Conservation (phyloP, 352 stramenopile species). For the Pythium angustatum region DNA sequence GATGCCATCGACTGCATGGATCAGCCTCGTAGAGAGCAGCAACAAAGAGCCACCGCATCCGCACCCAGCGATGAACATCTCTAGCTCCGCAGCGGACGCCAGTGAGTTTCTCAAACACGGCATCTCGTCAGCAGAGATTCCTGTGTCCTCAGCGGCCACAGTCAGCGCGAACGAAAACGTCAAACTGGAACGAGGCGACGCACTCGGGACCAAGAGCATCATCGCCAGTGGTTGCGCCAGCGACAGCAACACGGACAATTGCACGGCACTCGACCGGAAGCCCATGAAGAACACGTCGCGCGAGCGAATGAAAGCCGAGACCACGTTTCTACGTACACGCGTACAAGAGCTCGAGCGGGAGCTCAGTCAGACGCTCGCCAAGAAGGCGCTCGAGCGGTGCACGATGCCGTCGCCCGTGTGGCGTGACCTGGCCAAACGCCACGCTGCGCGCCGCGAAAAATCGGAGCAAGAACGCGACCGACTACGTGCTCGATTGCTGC, state of each 20-base stretch:
- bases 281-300: slow-evolving; percentile 25
- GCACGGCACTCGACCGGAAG: not conserved
- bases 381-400: slow-evolving; percentile 10
- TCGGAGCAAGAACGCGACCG: slow-evolving; percentile 11
- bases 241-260: not conserved
- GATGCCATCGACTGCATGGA: no score
- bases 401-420: slow-evolving; percentile 9
- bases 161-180: not conserved
- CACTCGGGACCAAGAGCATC: not conserved
- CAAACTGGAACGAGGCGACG: not conserved
- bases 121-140: no score
- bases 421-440: slow-evolving; percentile 16
- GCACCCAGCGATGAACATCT: no score
- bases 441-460: not conserved
- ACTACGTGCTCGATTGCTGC: slow-evolving; percentile 10
- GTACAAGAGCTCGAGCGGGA: slow-evolving; percentile 15
- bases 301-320: slow-evolving; percentile 23
- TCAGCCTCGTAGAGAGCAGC: no score
- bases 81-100: no score
- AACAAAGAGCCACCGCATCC: no score
- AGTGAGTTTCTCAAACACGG: no score
- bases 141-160: no score
- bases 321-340: slow-evolving; percentile 3
- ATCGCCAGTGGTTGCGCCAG: no score
- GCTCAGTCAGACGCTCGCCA: slow-evolving; percentile 4